phyloP scores from a whole-genome alignment of 345 rosid genomes.

The Turnera subulata region DNA sequence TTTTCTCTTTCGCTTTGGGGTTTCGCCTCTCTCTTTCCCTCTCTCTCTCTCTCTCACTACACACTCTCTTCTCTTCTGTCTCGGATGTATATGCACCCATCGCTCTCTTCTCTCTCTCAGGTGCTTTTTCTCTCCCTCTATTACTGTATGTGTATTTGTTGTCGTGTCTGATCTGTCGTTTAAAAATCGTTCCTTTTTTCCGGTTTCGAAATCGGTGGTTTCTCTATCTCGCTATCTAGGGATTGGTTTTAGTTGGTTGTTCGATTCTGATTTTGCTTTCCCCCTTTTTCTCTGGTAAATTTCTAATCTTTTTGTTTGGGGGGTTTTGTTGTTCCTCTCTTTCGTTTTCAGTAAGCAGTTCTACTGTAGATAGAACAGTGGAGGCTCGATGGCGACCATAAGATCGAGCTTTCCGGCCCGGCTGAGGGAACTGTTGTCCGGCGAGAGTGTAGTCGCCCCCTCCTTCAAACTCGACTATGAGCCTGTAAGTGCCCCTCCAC shows the following conservation, averaged over 20 bases:
- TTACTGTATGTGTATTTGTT: background rate
- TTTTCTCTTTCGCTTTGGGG: slow-evolving; percentile 29
- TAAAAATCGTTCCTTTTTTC: background rate
- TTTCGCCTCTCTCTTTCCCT: slow-evolving; percentile 27
- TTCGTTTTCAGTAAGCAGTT: background rate
- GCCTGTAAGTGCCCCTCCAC: slow-evolving; percentile 55
- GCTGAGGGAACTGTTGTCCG: slow-evolving; percentile 82
- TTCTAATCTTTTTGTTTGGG: background rate
- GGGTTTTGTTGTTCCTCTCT: slow-evolving; percentile 1
- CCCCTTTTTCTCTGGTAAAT: background rate
- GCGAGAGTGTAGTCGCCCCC: slow-evolving; percentile 71
- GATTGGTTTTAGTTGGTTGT: slow-evolving; percentile 10
- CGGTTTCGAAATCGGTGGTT: background rate
- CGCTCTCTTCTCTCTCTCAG: slow-evolving; percentile 25
- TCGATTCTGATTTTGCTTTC: slow-evolving; percentile 10
- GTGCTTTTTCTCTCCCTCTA: slow-evolving; percentile 10
- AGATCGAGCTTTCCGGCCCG: slow-evolving; percentile 91
- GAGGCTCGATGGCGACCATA: slow-evolving; percentile 57
- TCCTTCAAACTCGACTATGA: slow-evolving; percentile 79
- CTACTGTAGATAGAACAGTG: slow-evolving; percentile 12
- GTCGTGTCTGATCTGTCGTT: slow-evolving; percentile 31
- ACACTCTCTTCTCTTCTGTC: slow-evolving; percentile 13
- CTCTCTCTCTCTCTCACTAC: slow-evolving; percentile 7
- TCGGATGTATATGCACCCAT: slow-evolving; percentile 36
- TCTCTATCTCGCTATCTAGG: background rate